Base-by-base conservation (phyloP, 1,139 yeast genomes). In the Groenewaldozyma sp. region DNA sequence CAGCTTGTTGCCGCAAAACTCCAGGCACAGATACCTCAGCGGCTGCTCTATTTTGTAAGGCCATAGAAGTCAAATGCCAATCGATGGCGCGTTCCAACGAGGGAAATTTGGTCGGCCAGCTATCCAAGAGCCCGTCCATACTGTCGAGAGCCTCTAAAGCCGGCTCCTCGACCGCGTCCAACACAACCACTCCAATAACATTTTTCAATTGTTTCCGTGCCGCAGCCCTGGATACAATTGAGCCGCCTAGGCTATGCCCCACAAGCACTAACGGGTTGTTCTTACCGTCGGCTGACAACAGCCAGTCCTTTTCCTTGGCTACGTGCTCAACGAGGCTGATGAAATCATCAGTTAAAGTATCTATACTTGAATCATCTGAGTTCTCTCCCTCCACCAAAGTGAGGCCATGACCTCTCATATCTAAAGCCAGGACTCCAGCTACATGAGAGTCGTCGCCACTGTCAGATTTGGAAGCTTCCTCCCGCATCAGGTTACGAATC, bases 231-330 rank as follows among this genome's bases (percentile, higher is more conserved):
- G 95, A 73, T 32, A 86, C 67, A 2, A 91, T 77, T 0, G 96
- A 71, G 0, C 97, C 98, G 1, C 98, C 99, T 19, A 93, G 65
- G 2, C 95, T 84, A 58, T 91, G 99, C 0, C 98, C 98, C 5
- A 88, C 68, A 1, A 87, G 62, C 7, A 34, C 18, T 39, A 82
- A 56, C 7, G 60, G 61, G 62, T 60, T 48, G 22, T 45, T 50
- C 9, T 29, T 14, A 14, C 6, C n/a, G 11, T 22, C 11, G 14
- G 11, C 31, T n/a, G 5, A 5, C 28, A 24, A 49, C 3, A 37
- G 37, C 51, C 53, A 58, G 28, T 45, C 41, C 42, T 60, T 54
- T 13, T 45, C 50, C 3, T 41, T 35, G 19, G 58, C 47, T 34
- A 79, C 68, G 31, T 56, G 49, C 2, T 58, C 55, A 0, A 82